Conservation (phyloP, 2,329 filamentous ascomycete genomes). For the Paraphoma sp. region DNA sequence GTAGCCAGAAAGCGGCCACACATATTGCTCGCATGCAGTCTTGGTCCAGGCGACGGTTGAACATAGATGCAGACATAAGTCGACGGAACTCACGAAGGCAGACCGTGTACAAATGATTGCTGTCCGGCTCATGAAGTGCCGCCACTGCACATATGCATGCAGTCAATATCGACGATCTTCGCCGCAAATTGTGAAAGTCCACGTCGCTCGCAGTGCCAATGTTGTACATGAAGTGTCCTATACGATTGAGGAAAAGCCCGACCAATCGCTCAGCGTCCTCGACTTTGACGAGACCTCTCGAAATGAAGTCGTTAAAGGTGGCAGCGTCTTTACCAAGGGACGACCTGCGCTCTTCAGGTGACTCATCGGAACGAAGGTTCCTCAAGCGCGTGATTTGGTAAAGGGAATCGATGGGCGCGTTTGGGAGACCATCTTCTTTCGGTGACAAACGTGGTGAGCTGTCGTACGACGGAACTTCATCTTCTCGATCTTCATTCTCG, state of each 20-base stretch:
- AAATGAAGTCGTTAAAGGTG: conserved; percentile 55
- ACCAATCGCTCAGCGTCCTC: conserved; percentile 53
- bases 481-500: conserved; percentile 48
- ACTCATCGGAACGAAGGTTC: conserved; percentile 45
- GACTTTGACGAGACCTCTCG: conserved; percentile 54
- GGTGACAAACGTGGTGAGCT: conserved; percentile 38
- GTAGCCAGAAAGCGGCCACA: conserved; percentile 68
- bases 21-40: conserved; percentile 67
- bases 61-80: conserved; percentile 63
- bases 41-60: conserved; percentile 63
- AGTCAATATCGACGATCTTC: conserved; percentile 62
- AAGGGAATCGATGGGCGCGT: conserved; percentile 55
- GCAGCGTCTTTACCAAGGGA: conserved; percentile 1
- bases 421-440: conserved; percentile 33
- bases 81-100: conserved; percentile 66
- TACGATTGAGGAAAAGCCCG: conserved; percentile 50
- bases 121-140: conserved; percentile 64
- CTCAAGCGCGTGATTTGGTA: conserved; percentile 56
- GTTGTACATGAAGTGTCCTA: conserved; percentile 58
- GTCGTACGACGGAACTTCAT: conserved; percentile 39
- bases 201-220: conserved; percentile 54
- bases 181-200: conserved; percentile 56
- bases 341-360: conserved; percentile 45
- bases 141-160: conserved; percentile 65
- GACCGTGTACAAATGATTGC: conserved; percentile 58